Percentiles rank a stretch among this genome's conserved stretches.
These are phyloP conservation scores for Podospora sp. DNA, from an alignment of 495 filamentous ascomycete genomes.

Conservation along the genomic window DNA sequence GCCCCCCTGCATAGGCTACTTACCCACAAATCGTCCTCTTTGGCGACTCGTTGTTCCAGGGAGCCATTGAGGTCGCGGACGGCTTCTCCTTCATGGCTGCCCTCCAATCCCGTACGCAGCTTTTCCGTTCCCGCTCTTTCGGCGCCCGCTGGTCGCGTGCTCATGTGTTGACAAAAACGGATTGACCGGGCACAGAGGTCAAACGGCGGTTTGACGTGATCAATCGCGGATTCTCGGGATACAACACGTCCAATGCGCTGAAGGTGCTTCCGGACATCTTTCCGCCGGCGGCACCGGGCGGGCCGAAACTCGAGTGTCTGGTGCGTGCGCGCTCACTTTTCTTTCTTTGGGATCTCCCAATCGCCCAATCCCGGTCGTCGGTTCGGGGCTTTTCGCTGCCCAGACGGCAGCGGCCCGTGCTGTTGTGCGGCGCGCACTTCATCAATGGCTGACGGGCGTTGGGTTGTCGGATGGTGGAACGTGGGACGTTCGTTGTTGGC, in stretches of 20 bases:
- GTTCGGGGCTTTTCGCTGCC: not conserved
- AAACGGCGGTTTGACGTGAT: slow-evolving; percentile 51
- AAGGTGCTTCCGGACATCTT: slow-evolving; percentile 46
- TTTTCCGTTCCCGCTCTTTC: slow-evolving; percentile 1
- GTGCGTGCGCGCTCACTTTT: slow-evolving; percentile 46
- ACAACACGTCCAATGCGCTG: slow-evolving; percentile 52
- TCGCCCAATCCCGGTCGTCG: not conserved
- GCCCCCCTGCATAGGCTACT: slow-evolving; percentile 34
- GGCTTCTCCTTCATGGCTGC: slow-evolving; percentile 74
- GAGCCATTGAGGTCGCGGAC: slow-evolving; percentile 54
- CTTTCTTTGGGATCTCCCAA: not conserved
- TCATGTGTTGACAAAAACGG: not conserved
- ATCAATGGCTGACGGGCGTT: not conserved
- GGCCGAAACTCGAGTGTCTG: slow-evolving; percentile 61
- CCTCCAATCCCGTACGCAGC: slow-evolving; percentile 66
- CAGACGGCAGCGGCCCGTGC: slow-evolving; percentile 6
- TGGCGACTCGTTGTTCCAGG: slow-evolving; percentile 79
- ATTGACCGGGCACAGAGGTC: slow-evolving; percentile 36
- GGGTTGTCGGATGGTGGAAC: not conserved
- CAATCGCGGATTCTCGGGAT: slow-evolving; percentile 54
- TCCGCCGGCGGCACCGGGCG: slow-evolving; percentile 49
- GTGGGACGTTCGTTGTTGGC: not conserved
- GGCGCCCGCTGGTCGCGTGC: not conserved
- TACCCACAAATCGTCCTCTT: slow-evolving; percentile 74
- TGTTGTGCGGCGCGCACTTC: not conserved